Conservation (phyloP, 371 early-diverging fungal genomes). For the Chytridiales sp. region DNA sequence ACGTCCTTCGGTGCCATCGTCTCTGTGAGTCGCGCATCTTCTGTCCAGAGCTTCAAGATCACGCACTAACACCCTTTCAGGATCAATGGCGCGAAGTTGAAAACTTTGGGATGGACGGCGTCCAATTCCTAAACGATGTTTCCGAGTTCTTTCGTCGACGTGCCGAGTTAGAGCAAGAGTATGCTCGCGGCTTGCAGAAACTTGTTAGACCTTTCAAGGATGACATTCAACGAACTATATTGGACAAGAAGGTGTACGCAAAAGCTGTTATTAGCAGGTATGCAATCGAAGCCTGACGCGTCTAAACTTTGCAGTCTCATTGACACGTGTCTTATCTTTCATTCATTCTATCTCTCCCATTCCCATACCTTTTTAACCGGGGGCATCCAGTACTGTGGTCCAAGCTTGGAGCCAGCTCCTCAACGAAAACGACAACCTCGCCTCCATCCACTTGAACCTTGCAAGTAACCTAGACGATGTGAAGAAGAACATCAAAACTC, state of each 20-base stretch:
- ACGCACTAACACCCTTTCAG: too few species aligned
- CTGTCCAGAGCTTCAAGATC: too few species aligned
- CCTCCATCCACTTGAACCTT: slow-evolving; percentile 21
- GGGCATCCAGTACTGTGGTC: slow-evolving; percentile 21
- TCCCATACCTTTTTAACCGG: neutral
- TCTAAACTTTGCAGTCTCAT: too few species aligned
- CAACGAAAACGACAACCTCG: slow-evolving; percentile 33
- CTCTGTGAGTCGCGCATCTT: too few species aligned
- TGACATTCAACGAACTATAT: slow-evolving; percentile 18
- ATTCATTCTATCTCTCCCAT: too few species aligned
- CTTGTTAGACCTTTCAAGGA: slow-evolving; percentile 33
- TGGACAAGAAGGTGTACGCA: slow-evolving; percentile 1
- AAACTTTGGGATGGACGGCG: slow-evolving; percentile 13
- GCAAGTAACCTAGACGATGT: slow-evolving; percentile 36
- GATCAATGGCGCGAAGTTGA: slow-evolving; percentile 40
- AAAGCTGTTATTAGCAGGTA: slow-evolving; percentile 33
- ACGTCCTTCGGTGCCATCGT: too few species aligned
- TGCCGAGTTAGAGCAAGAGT: slow-evolving; percentile 34
- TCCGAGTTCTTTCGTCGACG: slow-evolving; percentile 35
- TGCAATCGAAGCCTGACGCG: too few species aligned
- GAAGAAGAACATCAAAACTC: slow-evolving; percentile 27
- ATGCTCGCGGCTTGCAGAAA: slow-evolving; percentile 27
- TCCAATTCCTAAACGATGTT: slow-evolving; percentile 27
- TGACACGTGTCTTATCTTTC: too few species aligned
- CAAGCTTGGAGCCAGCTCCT: slow-evolving; percentile 37